These are phyloP conservation scores for Fusarium keratoplasticum DNA, from an alignment of 2,329 filamentous ascomycete species.

Conservation along the genomic window DNA sequence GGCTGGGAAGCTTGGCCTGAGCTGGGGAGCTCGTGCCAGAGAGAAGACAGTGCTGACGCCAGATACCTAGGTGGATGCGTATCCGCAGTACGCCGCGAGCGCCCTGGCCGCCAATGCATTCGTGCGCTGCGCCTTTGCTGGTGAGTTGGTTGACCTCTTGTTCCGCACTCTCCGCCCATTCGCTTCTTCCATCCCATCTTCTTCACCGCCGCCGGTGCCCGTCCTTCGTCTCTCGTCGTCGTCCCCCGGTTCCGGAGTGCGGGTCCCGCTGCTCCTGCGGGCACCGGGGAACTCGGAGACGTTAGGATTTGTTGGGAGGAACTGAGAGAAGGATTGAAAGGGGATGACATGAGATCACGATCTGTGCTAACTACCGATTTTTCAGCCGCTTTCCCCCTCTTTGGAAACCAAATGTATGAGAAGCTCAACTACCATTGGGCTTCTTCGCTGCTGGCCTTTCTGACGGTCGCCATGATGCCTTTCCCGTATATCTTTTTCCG, in stretches of 20 bases:
- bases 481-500: slow-evolving; percentile 74
- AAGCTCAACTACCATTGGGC: slow-evolving; percentile 78
- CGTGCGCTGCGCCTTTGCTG: slow-evolving; percentile 80
- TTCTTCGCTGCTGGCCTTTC: slow-evolving; percentile 69
- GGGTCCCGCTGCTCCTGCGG: background rate
- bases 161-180: background rate
- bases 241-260: slow-evolving; percentile 1
- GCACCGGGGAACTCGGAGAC: background rate
- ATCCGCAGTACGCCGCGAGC: slow-evolving; percentile 79
- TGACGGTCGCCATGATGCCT: slow-evolving; percentile 71
- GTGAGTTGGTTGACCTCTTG: slow-evolving; percentile 51
- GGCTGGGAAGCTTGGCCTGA: slow-evolving; percentile 14
- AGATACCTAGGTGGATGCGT: slow-evolving; percentile 72
- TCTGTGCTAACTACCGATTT: slow-evolving; percentile 5
- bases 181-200: background rate
- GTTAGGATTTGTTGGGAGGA: background rate
- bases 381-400: slow-evolving; percentile 78
- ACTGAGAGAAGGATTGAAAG: background rate
- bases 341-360: background rate
- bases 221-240: background rate
- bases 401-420: slow-evolving; percentile 79
- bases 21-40: slow-evolving; percentile 27
- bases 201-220: slow-evolving; percentile 18
- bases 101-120: slow-evolving; percentile 89
- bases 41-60: slow-evolving; percentile 33